Percentiles rank a stretch among this genome's conserved stretches.
Evolutionary conservation across 2,329 filamentous ascomycete genomes (phyloP).

Genomic region (Spiromastix sp.): DNA sequence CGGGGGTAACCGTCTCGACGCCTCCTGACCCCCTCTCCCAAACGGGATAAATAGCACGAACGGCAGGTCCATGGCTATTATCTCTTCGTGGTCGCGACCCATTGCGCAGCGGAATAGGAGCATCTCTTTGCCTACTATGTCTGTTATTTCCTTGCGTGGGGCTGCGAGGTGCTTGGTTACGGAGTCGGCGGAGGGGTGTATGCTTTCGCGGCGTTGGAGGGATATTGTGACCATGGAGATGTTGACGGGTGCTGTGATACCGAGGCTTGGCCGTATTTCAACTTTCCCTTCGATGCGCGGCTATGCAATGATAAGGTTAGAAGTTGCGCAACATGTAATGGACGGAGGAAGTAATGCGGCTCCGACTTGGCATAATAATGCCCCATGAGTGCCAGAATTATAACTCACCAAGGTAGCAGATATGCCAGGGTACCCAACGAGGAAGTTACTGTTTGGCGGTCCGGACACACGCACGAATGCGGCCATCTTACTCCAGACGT

Average conservation of each 20-base stretch:
- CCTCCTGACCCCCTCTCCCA: slow-evolving; percentile 80
- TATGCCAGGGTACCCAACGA: slow-evolving; percentile 95
- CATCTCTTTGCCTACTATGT: slow-evolving; percentile 93
- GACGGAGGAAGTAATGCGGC: neutral
- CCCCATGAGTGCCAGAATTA: slow-evolving; percentile 4
- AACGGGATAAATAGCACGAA: slow-evolving; percentile 98
- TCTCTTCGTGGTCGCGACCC: slow-evolving; percentile 74
- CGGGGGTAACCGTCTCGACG: slow-evolving; percentile 79
- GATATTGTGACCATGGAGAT: slow-evolving; percentile 91
- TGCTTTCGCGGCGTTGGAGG: slow-evolving; percentile 85
- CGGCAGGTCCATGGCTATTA: slow-evolving; percentile 91
- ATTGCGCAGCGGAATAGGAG: slow-evolving; percentile 77
- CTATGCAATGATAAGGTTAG: slow-evolving; percentile 36
- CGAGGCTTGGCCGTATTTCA: slow-evolving; percentile 79
- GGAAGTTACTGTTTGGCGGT: slow-evolving; percentile 90
- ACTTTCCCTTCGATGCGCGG: slow-evolving; percentile 97
- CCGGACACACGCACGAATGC: slow-evolving; percentile 93
- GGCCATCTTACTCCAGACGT: slow-evolving; percentile 41
- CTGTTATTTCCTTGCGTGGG: slow-evolving; percentile 78
- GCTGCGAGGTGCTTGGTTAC: slow-evolving; percentile 84
- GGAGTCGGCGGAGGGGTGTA: slow-evolving; percentile 91
- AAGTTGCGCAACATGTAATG: slow-evolving; percentile 1
- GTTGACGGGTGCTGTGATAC: slow-evolving; percentile 78
- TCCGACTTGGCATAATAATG: neutral
- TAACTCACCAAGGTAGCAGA: slow-evolving; percentile 84